phyloP scores from a whole-genome alignment of 1,139 yeast species.

The Blastobotrys aristatus region DNA sequence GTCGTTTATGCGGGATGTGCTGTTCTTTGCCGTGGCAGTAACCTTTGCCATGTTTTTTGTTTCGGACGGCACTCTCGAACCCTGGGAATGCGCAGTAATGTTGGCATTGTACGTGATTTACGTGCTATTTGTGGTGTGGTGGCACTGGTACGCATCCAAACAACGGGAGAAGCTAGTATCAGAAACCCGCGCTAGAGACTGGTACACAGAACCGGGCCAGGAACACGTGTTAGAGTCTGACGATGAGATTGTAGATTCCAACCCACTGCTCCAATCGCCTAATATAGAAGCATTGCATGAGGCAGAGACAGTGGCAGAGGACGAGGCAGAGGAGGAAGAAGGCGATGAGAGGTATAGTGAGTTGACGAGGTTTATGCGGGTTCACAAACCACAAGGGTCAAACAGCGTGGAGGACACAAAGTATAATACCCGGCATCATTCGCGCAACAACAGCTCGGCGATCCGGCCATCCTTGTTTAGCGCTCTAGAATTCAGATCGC shows the following conservation, averaged over 20 bases:
- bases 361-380: conserved; percentile 28
- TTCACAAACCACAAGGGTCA: conserved; percentile 14
- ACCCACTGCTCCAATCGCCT: conserved; percentile 10
- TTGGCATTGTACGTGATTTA: conserved; percentile 49
- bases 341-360: conserved; percentile 27
- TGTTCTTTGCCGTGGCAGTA: conserved; percentile 48
- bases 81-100: conserved; percentile 45
- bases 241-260: conserved; percentile 19
- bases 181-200: conserved; percentile 28
- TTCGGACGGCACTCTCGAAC: conserved; percentile 43
- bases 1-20: conserved; percentile 52
- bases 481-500: conserved; percentile 40
- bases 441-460: conserved; percentile 16
- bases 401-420: background rate
- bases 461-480: conserved; percentile 42
- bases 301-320: too few species aligned
- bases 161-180: conserved; percentile 22
- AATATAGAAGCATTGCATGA: conserved; percentile 9
- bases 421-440: background rate
- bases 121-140: conserved; percentile 44
- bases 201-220: conserved; percentile 28
- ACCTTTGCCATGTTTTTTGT: conserved; percentile 41
- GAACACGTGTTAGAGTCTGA: conserved; percentile 22
- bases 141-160: conserved; percentile 38
- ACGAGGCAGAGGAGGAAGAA: conserved; percentile 12